Conservation (phyloP, 225 moss, liverwort and hornwort genomes). For the Antitrichia curtipendula region DNA sequence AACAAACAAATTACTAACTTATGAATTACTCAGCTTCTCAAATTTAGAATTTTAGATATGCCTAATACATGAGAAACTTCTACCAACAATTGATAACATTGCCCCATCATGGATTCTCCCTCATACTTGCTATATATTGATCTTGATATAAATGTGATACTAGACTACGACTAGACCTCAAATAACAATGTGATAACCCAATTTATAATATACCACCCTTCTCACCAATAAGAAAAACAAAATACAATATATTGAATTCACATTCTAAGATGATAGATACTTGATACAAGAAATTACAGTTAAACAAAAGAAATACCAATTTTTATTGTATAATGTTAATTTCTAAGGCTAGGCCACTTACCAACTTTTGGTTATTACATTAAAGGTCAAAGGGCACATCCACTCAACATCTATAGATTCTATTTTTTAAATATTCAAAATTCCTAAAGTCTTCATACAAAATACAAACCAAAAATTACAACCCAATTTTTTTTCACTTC, state of each 20-base stretch:
- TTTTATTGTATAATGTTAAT: no score
- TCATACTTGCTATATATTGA: no score
- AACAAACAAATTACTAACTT: fast-evolving
- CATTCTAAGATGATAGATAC: background rate
- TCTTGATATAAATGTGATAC: background rate
- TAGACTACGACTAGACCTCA: background rate
- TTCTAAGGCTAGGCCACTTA: background rate
- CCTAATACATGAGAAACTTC: fast-evolving
- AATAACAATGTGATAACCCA: background rate
- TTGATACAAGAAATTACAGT: background rate
- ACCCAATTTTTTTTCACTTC: no score
- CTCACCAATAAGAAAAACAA: fast-evolving
- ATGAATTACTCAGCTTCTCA: background rate
- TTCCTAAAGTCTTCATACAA: background rate
- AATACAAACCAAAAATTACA: no score
- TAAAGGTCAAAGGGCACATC: fast-evolving
- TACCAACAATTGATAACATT: background rate
- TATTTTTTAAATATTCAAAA: background rate
- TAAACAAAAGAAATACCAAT: background rate
- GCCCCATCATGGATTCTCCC: background rate
- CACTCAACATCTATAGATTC: background rate
- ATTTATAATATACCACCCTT: background rate
- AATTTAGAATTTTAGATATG: background rate
- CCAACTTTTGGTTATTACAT: background rate
- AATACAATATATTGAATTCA: background rate